Evolutionary conservation across 331 rosid genomes (phyloP).

Genomic region (Pyracantha coccinea): DNA sequence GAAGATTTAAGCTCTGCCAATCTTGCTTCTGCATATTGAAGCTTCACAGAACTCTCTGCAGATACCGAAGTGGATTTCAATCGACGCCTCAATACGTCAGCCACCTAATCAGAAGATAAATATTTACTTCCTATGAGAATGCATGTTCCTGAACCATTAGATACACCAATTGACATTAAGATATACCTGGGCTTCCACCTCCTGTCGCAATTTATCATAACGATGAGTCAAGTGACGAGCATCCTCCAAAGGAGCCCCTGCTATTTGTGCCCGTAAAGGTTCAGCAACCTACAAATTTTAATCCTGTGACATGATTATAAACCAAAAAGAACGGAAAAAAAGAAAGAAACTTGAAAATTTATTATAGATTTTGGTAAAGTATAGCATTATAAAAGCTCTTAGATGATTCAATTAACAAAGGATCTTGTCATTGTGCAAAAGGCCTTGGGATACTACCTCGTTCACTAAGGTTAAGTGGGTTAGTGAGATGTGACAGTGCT

Average conservation of each 20-base stretch:
- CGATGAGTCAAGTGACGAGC: constrained; percentile 85
- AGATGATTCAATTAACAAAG: background rate
- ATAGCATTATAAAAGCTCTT: background rate
- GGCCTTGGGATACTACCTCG: background rate
- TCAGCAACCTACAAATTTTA: constrained; percentile 64
- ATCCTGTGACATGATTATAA: constrained; percentile 53
- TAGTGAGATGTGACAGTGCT: background rate
- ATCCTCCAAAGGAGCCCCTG: constrained; percentile 94
- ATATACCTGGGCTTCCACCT: constrained; percentile 77
- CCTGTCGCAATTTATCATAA: constrained; percentile 82
- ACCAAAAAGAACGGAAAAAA: constrained; percentile 9
- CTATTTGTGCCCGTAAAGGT: constrained; percentile 76
- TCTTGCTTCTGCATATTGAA: constrained; percentile 80
- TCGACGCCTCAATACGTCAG: constrained; percentile 85
- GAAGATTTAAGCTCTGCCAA: constrained; percentile 74
- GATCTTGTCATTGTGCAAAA: background rate
- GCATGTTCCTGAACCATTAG: constrained; percentile 9
- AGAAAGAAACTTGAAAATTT: constrained; percentile 21
- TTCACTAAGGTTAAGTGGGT: background rate
- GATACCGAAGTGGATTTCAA: constrained; percentile 69
- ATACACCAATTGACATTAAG: constrained; percentile 23
- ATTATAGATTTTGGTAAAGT: background rate
- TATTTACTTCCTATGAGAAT: constrained; percentile 16
- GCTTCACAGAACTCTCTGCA: constrained; percentile 64
- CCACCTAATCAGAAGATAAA: constrained; percentile 57